Base-by-base conservation (phyloP, 345 rosid species). In the Euclidium syriacum region DNA sequence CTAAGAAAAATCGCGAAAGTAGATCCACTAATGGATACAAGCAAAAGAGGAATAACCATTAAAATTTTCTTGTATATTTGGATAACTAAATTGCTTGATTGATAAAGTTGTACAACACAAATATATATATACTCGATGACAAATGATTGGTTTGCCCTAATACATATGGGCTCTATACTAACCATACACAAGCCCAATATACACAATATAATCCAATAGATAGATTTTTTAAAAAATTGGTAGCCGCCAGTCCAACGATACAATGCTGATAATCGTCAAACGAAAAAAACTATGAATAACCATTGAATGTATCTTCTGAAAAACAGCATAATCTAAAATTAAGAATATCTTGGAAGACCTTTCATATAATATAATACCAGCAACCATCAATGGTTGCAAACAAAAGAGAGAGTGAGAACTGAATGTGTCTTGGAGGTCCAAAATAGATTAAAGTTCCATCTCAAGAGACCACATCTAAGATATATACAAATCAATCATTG, bases 391-490 rank as follows among this genome's bases (percentile, higher is more conserved):
- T 22, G 1, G n/a, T 27, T 4, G 10, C 16, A 54, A 44, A 16
- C 3, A 4, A 23, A 43, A 20, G 17, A 25, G 1, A 30, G n/a
- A 30, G 10, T 30, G 10, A 30, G 10, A 30, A 6, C 10, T 30
- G 34, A 30, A 6, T 30, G 10, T 30, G 1, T 30, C 34, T 30
- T 30, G 1, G 10, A 27, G 10, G 34, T 0, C 11, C 34, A 30
- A 30, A 30, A 30, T 30, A 18, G 55, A 27, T 25, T 26, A 3
- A 48, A 20, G 3, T 18, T 34, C n/a, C 20, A 7, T 18, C 12
- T 51, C 39, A 51, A 52, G 58, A 6, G 38, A 18, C 39, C 52
- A 58, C 9, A 58, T 42, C 64, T 41, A 58, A 16, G 33, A 3
- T 12, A 23, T 1, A 63, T 63, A 63, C 22, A 0, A 70, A 39